Percentiles rank a stretch among this genome's conserved stretches.
Evolutionary conservation across 176 grass and related monocot species (phyloP).

Genomic region (Rhynchospora pubera): DNA sequence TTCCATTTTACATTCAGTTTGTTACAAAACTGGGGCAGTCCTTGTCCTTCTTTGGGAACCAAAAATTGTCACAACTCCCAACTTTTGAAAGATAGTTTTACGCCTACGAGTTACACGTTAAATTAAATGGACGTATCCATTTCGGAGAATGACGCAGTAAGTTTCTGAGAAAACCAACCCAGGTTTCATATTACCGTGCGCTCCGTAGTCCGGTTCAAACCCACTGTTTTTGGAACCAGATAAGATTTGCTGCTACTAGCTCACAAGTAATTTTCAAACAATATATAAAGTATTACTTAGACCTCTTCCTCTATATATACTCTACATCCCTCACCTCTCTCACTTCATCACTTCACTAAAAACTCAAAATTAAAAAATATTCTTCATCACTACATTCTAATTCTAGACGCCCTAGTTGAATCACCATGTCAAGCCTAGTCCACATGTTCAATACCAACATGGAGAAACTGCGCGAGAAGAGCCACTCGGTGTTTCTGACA

Average conservation of each 20-base stretch:
- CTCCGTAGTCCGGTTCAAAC: neutral
- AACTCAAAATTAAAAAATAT: neutral
- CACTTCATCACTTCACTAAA: neutral
- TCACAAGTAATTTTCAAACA: neutral
- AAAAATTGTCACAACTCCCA: too few relatives aligned
- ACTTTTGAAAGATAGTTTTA: neutral
- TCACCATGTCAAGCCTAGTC: slow-evolving; percentile 1
- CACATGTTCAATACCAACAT: slow-evolving; percentile 6
- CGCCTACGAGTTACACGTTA: neutral
- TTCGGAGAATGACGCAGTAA: neutral
- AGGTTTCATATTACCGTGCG: neutral
- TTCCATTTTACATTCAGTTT: too few relatives aligned
- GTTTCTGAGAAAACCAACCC: neutral
- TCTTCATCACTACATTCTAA: neutral
- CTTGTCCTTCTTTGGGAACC: too few relatives aligned
- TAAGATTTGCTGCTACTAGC: neutral
- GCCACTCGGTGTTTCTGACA: neutral
- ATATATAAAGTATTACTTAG: neutral
- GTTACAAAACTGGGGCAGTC: too few relatives aligned
- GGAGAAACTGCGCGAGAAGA: slow-evolving; percentile 9
- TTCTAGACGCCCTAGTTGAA: neutral
- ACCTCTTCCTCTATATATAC: neutral
- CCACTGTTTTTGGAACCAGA: neutral
- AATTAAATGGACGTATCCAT: neutral
- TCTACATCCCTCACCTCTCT: neutral